Percentiles rank a stretch among this genome's conserved stretches.
These are phyloP conservation scores for Sporothrix humicola DNA, from an alignment of 2,329 filamentous ascomycete genomes.

Conservation along the genomic window DNA sequence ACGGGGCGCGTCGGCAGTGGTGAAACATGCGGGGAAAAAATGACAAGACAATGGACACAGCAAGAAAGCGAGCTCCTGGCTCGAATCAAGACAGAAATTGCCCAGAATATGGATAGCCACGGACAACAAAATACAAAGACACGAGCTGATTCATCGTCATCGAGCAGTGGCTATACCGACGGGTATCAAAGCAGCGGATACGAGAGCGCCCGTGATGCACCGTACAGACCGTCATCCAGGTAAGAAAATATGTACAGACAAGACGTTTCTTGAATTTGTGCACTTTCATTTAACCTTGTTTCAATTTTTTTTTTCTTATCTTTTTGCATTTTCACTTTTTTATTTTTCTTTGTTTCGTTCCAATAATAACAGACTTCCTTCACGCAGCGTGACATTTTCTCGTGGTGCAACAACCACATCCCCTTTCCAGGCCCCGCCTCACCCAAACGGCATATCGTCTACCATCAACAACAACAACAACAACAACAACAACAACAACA, in stretches of 20 bases:
- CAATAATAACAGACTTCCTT: slow-evolving; percentile 34
- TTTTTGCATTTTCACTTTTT: not conserved
- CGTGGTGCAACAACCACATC: slow-evolving; percentile 43
- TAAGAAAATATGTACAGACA: slow-evolving; percentile 39
- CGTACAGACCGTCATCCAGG: slow-evolving; percentile 43
- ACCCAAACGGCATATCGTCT: slow-evolving; percentile 49
- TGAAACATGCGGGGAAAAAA: not conserved
- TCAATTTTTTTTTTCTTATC: not conserved
- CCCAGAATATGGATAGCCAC: too few relatives aligned
- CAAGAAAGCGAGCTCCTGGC: not conserved
- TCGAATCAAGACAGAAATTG: not conserved
- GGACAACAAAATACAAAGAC: slow-evolving; percentile 1
- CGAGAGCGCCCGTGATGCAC: slow-evolving; percentile 43
- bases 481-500: slow-evolving; percentile 25
- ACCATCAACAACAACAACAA: slow-evolving; percentile 18
- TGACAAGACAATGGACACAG: not conserved
- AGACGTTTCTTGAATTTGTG: not conserved
- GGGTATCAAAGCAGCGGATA: slow-evolving; percentile 43
- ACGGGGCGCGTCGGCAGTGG: too few relatives aligned
- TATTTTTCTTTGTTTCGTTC: not conserved
- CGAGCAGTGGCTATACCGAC: slow-evolving; percentile 46
- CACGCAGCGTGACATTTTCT: slow-evolving; percentile 53
- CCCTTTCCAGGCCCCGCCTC: slow-evolving; percentile 32
- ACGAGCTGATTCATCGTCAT: slow-evolving; percentile 24
- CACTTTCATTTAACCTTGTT: not conserved